Base-by-base conservation (phyloP, 345 rosid species). In the Aquilaria sinensis region DNA sequence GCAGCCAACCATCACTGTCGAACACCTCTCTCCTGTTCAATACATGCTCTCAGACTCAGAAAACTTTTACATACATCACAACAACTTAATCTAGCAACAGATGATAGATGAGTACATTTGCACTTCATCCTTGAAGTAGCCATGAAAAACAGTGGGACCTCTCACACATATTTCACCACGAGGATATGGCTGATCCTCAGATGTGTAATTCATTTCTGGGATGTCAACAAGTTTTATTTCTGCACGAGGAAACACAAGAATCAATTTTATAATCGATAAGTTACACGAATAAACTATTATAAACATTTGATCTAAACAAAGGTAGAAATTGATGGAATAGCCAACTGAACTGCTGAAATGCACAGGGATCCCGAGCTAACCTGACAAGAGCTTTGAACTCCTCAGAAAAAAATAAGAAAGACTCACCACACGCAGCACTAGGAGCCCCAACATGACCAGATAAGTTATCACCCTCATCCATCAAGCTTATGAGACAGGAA, bases 371-470 rank as follows among this genome's bases (percentile, higher is more conserved):
- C 43, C 43, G 7, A 37, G 7, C 43, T 5, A 37, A 37, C 8
- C 3, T 9, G 5, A 37, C 43, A 37, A 37, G 8, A 37, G 43
- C 43, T 1, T 10, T 32, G 51, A 47, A 13, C 32, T 31, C 23
- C 9, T n/a, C 8, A 33, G 62, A 64, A 64, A 32, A 6, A 64
- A 55, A 54, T 7, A 11, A 57, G 51, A 41, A 47, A 23, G 14
- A 71, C 86, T 76, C 57, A 89, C 98, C 96, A 63, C 97, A 89
- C 2, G 88, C 86, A 57, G 96, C 74, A 69, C 71, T 84, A 1
- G 96, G 96, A 57, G 97, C 87, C 55, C 97, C 98, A 56, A 92
- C 93, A 72, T 92, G 98, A 62, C 97, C 98, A 74, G 83, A 72
- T 75, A 72, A 76, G 58, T 53, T 75, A 73, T 92, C 96, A 16